Conservation (phyloP, 805 yeast species). For the Ogataea polymorpha region DNA sequence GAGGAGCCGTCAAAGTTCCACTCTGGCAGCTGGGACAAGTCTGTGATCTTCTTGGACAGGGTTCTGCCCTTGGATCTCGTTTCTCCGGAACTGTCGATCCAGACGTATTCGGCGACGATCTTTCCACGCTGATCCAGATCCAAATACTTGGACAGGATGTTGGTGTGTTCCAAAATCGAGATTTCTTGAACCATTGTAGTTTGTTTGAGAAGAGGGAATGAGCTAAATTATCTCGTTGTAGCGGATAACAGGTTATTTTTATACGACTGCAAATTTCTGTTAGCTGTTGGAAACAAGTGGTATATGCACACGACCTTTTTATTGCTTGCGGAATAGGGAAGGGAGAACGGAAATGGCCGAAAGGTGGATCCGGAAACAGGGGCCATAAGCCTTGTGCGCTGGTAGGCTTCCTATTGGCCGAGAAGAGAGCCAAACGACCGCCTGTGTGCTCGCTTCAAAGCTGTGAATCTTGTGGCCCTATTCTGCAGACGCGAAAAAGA, state of each 20-base stretch:
- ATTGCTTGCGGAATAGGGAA: neutral
- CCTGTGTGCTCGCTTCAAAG: no score
- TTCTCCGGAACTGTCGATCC: constrained; percentile 93
- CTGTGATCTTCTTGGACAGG: constrained; percentile 59
- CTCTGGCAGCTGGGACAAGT: constrained; percentile 88
- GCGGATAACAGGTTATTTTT: constrained; percentile 16
- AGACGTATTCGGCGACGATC: constrained; percentile 92
- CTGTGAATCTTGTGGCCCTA: no score
- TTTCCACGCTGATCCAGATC: constrained; percentile 82
- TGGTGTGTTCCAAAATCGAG: constrained; percentile 60
- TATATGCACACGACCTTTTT: constrained; percentile 11
- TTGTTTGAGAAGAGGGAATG: constrained; percentile 6
- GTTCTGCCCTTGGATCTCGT: constrained; percentile 95
- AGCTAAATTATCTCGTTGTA: constrained; percentile 2
- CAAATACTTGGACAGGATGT: constrained; percentile 77
- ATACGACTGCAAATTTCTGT: constrained; percentile 9
- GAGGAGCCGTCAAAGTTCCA: constrained; percentile 99
- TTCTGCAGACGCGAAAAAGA: constrained; percentile 6
- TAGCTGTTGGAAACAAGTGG: constrained; percentile 1
- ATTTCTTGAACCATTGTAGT: constrained; percentile 23
- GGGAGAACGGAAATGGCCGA: neutral
- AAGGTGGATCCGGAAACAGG: neutral
- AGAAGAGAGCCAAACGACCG: neutral
- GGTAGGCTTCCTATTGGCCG: neutral
- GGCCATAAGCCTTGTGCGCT: neutral